Percentiles rank a stretch among this genome's conserved stretches.
These are phyloP conservation scores for Rubia balearica DNA, from an alignment of 305 asterid species.

Conservation along the genomic window DNA sequence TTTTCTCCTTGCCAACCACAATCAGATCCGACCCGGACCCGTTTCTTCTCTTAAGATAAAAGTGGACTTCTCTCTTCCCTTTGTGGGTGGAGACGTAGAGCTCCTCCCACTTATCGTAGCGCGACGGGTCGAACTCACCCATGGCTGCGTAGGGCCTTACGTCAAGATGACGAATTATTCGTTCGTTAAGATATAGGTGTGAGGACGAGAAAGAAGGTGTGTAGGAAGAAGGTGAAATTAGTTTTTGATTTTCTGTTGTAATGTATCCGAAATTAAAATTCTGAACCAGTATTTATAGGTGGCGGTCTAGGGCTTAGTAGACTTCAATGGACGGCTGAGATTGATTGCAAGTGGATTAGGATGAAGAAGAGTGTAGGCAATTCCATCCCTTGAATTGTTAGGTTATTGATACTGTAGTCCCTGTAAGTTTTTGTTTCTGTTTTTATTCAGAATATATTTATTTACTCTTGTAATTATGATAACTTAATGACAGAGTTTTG, in stretches of 20 bases:
- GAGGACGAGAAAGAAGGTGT: slow-evolving; percentile 2
- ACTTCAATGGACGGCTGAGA: slow-evolving; percentile 18
- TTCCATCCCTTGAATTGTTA: neutral
- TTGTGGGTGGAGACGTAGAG: slow-evolving; percentile 40
- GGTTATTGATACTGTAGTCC: neutral
- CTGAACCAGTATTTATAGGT: slow-evolving; percentile 14
- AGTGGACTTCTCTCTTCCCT: slow-evolving; percentile 59
- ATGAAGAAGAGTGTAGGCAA: slow-evolving; percentile 12
- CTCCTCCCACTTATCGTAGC: slow-evolving; percentile 59
- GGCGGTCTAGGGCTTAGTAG: slow-evolving; percentile 12
- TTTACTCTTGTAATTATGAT: neutral
- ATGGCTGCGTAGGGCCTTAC: slow-evolving; percentile 1
- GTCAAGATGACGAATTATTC: neutral
- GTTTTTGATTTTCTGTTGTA: neutral
- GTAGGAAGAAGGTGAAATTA: neutral
- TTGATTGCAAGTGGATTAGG: neutral
- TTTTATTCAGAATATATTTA: neutral
- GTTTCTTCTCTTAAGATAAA: slow-evolving; percentile 50
- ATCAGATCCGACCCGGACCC: slow-evolving; percentile 51
- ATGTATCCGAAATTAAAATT: neutral
- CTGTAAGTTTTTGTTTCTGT: neutral
- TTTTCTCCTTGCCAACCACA: slow-evolving; percentile 71
- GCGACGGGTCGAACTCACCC: slow-evolving; percentile 16
- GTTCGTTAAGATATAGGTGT: neutral
- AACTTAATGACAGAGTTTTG: too few relatives aligned